Percentiles rank a stretch among this genome's conserved stretches.
phyloP scores from a whole-genome alignment of 331 rosid genomes.

The Quercus tomentella region DNA sequence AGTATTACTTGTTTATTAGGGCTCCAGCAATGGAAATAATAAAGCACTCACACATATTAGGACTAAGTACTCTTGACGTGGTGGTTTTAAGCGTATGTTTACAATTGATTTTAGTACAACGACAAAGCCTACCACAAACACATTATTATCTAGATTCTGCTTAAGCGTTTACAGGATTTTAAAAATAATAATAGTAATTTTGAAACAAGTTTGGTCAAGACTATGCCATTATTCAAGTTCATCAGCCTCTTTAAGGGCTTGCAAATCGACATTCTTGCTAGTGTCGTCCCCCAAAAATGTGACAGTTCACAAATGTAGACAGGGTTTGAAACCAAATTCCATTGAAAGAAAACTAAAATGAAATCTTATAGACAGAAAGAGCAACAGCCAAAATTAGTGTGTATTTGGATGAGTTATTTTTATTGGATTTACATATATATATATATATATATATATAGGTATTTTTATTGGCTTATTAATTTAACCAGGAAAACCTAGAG shows the following conservation, averaged over 20 bases:
- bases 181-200: not conserved
- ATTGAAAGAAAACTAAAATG: not conserved
- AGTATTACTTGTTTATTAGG: conserved; percentile 54
- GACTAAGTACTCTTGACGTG: not conserved
- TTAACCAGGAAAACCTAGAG: no score
- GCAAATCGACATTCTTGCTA: conserved; percentile 2
- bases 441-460: no score
- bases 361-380: conserved; percentile 8
- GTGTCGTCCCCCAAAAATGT: not conserved
- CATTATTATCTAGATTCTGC: not conserved
- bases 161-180: not conserved
- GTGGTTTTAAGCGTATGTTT: conserved; percentile 2
- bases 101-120: not conserved
- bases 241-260: not conserved
- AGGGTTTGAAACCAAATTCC: not conserved
- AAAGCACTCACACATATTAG: conserved; percentile 13
- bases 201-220: conserved; percentile 1
- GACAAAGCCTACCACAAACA: not conserved
- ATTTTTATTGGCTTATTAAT: no score
- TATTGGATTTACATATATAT: no score
- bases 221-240: not conserved
- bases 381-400: not conserved
- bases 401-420: no score
- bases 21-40: conserved; percentile 13
- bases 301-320: not conserved